Evolutionary conservation across 495 filamentous ascomycete species (phyloP), one percentile per base, ranked within the genome.

Genomic region (Penicillium verhagenii): DNA sequence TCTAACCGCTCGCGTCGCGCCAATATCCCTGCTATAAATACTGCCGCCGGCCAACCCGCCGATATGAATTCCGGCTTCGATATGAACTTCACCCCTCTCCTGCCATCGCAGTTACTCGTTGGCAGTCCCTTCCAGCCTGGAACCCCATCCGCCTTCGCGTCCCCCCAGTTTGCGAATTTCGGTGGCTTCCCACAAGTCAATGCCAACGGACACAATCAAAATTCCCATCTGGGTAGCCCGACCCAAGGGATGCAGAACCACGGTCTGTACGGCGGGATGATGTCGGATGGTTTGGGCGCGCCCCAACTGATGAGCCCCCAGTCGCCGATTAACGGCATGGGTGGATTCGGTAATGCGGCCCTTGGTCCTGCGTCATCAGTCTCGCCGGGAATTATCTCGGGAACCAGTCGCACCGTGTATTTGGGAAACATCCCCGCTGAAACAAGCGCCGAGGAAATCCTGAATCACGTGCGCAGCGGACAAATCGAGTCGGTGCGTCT

Each of bases 401-500:
- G 91, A 14, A 97, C 91, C 20, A 97, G 92, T 76, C 82, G 94
- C 47, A 97, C 95, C 6, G 95, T 98, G 45, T 98, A 98, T 61
- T 79, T 98, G 44, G 94, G 94, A 48, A 98, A 98, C 69, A 98
- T 98, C 53, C 94, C 94, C 29, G 89, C 92, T 19, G 94, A 98
- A 78, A 97, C 94, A n/a, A 86, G 89, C 31, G 95, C 95, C 19
- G 94, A 98, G 76, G 94, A 98, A 74, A 97, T 98, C 61, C 79
- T 98, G 46, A 90, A 93, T 57, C 94, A 98, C 66, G 94, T 98
- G 47, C 86, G 94, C 45, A 97, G 95, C 71, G 94, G 94, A 29
- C 95, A 97, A 64, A 98, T 98, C 70, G 94, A 98, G 77, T 97
- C 95, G 21, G 94, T 97, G 33, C 86, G 94, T 57, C 80, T 97